A percentile compares a stretch with the other conserved stretches of the same genome.
Conservation (phyloP, 106 monocot genomes). For the Dendrobium chrysotoxum region DNA sequence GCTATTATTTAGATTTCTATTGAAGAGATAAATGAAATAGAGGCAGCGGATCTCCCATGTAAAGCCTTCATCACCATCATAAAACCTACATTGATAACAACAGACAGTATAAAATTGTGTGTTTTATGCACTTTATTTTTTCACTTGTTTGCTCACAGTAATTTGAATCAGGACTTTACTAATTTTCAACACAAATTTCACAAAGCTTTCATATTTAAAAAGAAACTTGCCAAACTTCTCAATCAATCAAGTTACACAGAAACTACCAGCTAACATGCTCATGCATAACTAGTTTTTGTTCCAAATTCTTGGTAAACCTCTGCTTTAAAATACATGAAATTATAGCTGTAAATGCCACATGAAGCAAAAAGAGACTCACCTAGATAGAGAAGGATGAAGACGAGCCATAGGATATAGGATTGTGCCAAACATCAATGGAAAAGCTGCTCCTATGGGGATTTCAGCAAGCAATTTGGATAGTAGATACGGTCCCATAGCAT, state of each 20-base stretch:
- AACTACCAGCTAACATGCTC: not conserved
- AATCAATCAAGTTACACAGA: not conserved
- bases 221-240: not conserved
- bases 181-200: not conserved
- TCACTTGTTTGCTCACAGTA: too few relatives aligned
- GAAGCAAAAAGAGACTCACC: constrained; percentile 38
- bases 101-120: too few relatives aligned
- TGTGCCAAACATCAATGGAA: constrained; percentile 87
- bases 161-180: too few relatives aligned
- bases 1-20: too few relatives aligned
- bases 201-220: not conserved
- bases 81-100: too few relatives aligned
- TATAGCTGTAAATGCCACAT: not conserved
- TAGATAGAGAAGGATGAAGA: constrained; percentile 75
- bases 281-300: not conserved
- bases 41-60: too few relatives aligned
- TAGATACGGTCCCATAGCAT: constrained; percentile 84
- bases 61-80: too few relatives aligned
- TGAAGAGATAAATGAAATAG: too few relatives aligned
- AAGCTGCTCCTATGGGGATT: constrained; percentile 92
- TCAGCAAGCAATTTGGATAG: constrained; percentile 92
- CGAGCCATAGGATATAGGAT: constrained; percentile 94
- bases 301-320: too few relatives aligned
- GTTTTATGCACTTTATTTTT: too few relatives aligned
- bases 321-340: not conserved